These are phyloP conservation scores for Circinella umbellata DNA, from an alignment of 371 early-diverging fungal species.

Conservation along the genomic window DNA sequence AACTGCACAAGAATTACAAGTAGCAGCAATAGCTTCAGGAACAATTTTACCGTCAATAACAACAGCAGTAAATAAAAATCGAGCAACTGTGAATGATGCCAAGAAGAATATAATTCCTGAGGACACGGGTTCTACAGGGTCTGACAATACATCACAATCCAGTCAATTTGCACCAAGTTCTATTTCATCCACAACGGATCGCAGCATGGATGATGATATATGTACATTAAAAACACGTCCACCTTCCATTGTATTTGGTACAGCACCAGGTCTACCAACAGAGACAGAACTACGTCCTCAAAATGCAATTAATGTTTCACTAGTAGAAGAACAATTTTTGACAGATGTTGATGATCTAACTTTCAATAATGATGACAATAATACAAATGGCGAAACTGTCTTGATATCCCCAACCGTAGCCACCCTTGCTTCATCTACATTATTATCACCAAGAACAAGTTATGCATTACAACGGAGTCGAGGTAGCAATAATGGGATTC, in stretches of 20 bases:
- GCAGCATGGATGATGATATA: slow-evolving; percentile 3
- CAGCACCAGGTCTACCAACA: slow-evolving; percentile 26
- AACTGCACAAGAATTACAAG: not conserved
- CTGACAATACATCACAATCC: slow-evolving; percentile 18
- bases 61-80: too few relatives aligned
- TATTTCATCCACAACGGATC: slow-evolving; percentile 16
- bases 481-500: slow-evolving; percentile 10
- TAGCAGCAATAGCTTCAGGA: slow-evolving; percentile 2
- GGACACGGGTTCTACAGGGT: slow-evolving; percentile 2
- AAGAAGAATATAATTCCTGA: not conserved
- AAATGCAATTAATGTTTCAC: slow-evolving; percentile 15
- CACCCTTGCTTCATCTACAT: slow-evolving; percentile 45
- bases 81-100: too few relatives aligned
- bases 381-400: not conserved
- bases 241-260: slow-evolving; percentile 17
- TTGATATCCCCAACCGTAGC: slow-evolving; percentile 38
- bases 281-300: slow-evolving; percentile 18
- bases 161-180: slow-evolving; percentile 14
- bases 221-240: slow-evolving; percentile 21
- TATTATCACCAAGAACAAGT: slow-evolving; percentile 39
- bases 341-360: not conserved
- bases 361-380: not conserved
- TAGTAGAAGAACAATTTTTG: slow-evolving; percentile 26
- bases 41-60: too few relatives aligned
- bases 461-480: slow-evolving; percentile 18